A percentile compares a stretch with the other conserved stretches of the same genome.
phyloP scores from a whole-genome alignment of 805 yeast species.

The Zygosaccharomyces lentus region DNA sequence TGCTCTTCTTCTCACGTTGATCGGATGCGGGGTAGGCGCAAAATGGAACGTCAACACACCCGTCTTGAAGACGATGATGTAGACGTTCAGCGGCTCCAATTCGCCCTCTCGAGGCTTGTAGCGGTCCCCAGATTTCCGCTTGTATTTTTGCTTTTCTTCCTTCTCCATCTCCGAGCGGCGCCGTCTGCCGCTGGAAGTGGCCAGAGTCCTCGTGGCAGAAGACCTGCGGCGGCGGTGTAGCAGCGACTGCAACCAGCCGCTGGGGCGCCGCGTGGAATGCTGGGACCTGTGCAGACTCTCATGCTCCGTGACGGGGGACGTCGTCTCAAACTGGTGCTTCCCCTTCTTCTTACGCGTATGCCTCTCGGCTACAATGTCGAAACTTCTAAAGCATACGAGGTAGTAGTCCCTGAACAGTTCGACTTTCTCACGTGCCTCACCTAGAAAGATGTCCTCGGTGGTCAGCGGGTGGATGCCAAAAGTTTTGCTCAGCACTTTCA shows the following conservation, averaged over 20 bases:
- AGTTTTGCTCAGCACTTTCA: slow-evolving; percentile 84
- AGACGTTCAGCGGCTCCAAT: slow-evolving; percentile 85
- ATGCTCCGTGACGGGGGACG: slow-evolving; percentile 11
- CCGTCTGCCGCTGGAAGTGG: slow-evolving; percentile 22
- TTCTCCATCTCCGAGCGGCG: slow-evolving; percentile 30
- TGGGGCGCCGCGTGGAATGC: slow-evolving; percentile 8
- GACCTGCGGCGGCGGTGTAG: slow-evolving; percentile 20
- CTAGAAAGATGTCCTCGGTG: slow-evolving; percentile 88
- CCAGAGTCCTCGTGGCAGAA: slow-evolving; percentile 19
- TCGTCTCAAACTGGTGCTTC: slow-evolving; percentile 11
- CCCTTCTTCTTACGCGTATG: slow-evolving; percentile 48
- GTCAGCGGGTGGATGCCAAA: slow-evolving; percentile 96
- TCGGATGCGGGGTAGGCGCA: slow-evolving; percentile 93
- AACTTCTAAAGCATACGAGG: slow-evolving; percentile 82
- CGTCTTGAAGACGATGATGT: slow-evolving; percentile 83
- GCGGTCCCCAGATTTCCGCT: slow-evolving; percentile 43
- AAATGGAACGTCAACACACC: slow-evolving; percentile 93
- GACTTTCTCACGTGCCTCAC: slow-evolving; percentile 93
- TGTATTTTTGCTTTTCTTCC: slow-evolving; percentile 38
- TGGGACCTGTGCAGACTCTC: slow-evolving; percentile 15
- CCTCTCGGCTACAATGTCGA: slow-evolving; percentile 75
- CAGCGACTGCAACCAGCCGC: slow-evolving; percentile 17
- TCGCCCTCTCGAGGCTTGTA: slow-evolving; percentile 48
- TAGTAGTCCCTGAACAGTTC: slow-evolving; percentile 89
- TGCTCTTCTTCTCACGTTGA: slow-evolving; percentile 91